Evolutionary conservation across 2,329 filamentous ascomycete species (phyloP), one percentile per base, ranked within the genome.

Genomic region (Berkeleyomyces basicola): DNA sequence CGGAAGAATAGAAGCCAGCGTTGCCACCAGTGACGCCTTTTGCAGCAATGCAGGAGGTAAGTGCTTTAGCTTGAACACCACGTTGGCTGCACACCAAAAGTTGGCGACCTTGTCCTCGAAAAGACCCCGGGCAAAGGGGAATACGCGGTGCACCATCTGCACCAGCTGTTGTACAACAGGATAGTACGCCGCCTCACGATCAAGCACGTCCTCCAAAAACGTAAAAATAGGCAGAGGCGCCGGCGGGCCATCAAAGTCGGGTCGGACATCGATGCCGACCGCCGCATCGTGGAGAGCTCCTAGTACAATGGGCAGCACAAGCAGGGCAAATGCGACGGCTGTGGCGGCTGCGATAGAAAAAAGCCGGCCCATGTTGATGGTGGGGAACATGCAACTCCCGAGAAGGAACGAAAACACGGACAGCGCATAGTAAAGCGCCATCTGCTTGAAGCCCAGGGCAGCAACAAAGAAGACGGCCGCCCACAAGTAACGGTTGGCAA

Each of bases 101-200:
- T 99, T 99, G 70, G 93, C 93, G 23, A 99, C 95, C 74, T 99
- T 99, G 76, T 97, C 93, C 74, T 99, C 95, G 69, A 97, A 99
- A 5, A 99, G 76, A 3, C 93, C 93, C n/a, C 93, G 84, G 1
- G 91, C 84, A 70, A 99, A 96, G 0, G 95, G 93, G 69, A 99
- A 97, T 63, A 97, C 82, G n/a, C 93, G 86, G 71, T 96, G 89
- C 9, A 96, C 75, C 68, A 90, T 82, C 73, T 99, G 95, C 0
- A 85, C 78, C 43, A 95, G 69, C 72, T 96, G 90, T 69, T 93
- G 82, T 3, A 91, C 70, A 10, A 88, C 72, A 0, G 89, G 85
- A 70, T 89, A 93, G 69, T 89, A 85, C 70, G 82, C 79, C 1
- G 88, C 82, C 3, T 83, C 77, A 16, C 79, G 78, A 67, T 90